Evolutionary conservation across 2,329 filamentous ascomycete species (phyloP), one percentile per base, ranked within the genome.

Genomic region (Arthrobotrys iridis): DNA sequence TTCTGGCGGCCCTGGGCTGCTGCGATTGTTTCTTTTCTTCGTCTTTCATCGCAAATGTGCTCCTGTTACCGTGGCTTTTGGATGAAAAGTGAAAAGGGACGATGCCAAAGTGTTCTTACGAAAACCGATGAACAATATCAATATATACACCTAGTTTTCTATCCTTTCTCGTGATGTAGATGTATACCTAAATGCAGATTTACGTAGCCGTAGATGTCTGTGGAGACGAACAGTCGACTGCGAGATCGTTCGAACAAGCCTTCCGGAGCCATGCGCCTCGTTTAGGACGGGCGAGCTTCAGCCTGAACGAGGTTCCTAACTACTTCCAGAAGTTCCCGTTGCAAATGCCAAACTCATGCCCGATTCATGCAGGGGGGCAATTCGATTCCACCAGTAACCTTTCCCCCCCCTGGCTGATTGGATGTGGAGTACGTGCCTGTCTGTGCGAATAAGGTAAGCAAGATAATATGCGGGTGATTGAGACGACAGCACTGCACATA

Each of bases 381-480:
- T n/a, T 22, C 22, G 13, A 30, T 48, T 45, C 58, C 58, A 63
- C 58, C 58, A 63, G 41, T 63, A 41, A 48, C 58, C 58, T 63
- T 48, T n/a, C n/a, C 33, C 41, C 22, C 22, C 26, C 37, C 24
- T 48, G 40, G 15, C 18, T 58, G 22, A 28, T 18, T 26, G 40
- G 45, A 40, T 20, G 18, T 7, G n/a, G 28, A 43, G 33, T 64
- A 2, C 8, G 28, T 28, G 52, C n/a, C n/a, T n/a, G n/a, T n/a
- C n/a, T n/a, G n/a, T n/a, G n/a, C n/a, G n/a, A n/a, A n/a, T n/a
- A n/a, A n/a, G n/a, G n/a, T n/a, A n/a, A n/a, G n/a, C 45, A 45
- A 68, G 64, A 57, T 59, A 50, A 22, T 68, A 59, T 68, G 64
- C 64, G 64, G 52, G 40, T 24, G 52, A 68, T 68, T 68, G 64